Base-by-base conservation (phyloP, 345 rosid species). In the Salix suchowensis region DNA sequence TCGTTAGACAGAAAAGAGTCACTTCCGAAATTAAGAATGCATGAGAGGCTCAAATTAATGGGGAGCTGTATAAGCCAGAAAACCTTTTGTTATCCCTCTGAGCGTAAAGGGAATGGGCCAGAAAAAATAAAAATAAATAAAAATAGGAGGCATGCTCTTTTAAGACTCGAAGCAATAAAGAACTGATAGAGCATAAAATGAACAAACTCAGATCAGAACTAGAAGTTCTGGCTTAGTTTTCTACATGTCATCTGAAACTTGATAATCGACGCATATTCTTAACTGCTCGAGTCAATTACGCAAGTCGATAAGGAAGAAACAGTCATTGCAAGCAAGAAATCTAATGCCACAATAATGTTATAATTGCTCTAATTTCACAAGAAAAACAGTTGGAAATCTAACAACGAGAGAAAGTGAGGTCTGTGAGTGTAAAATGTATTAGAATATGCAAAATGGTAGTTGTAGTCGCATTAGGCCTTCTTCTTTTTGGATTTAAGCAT, bases 401-500 rank as follows among this genome's bases (percentile, higher is more conserved):
- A 0, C 55, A 18, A 50, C 21, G 2, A 18, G 55, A 50, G 7
- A 50, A 50, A 5, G 21, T 50, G 7, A 50, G 55, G 55, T 1
- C 1, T 18, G 6, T 50, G 6, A 50, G 26, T 52, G 23, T 71
- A 32, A 52, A 71, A 71, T 21, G 50, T 19, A 21, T 9, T 50
- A 71, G 30, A 54, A 1, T 32, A 37, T 65, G 21, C 2, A 37
- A 36, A 21, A 21, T 15, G 10, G 21, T 32, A 30, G 2, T 13
- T 15, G 0, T 15, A 6, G 9, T 13, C 28, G 37, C 15, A 67
- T 87, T 77, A 89, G 36, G 92, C 88, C 81, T 86, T 91, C 91
- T 95, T 93, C 91, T 85, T 90, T 78, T 93, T 93, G 52, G 97
- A 89, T 74, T 96, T 91, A 80, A 91, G 89, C 86, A 85, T 90